Base-by-base conservation (phyloP, 192 early-diverging fungal species). In the Borealophlyctis nickersoniae region DNA sequence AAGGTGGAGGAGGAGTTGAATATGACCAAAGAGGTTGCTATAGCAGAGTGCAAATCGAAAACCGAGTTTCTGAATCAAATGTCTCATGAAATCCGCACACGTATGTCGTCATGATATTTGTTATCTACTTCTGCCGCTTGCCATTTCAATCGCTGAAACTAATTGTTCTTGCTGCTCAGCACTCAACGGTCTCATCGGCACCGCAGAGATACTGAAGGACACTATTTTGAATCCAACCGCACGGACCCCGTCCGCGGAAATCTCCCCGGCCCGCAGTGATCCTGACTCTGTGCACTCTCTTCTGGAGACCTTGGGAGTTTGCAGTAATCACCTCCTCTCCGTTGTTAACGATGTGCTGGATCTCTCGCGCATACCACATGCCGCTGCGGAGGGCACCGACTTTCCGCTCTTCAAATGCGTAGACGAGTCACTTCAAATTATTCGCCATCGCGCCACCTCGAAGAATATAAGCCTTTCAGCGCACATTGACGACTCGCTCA, bases 271-370 rank as follows among this genome's bases (percentile, higher is more conserved):
- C n/a, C n/a, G n/a, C n/a, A n/a, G n/a, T n/a, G 39, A 45, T 45
- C 39, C 39, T 7, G 39, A 45, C 39, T 55, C 53, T 14, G 29
- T 29, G 13, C 53, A 55, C 13, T n/a, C 53, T 0, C 29, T 55
- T 14, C 29, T 55, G 1, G 26, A 55, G 26, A 55, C 53, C 23
- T 16, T 55, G 53, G 53, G 26, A 27, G 26, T 55, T 16, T 55
- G 53, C 53, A 27, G 53, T 26, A 27, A 23, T 14, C 53, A 55
- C 53, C 53, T 55, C 0, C 53, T 55, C 13, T 27, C 24, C 1
- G 53, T 55, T 55, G 53, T 55, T 26, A 55, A 55, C 53, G 53
- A 55, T 29, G 53, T 55, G 14, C 53, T 55, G 24, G 53, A 55
- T 26, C 53, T 55, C 13, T 27, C 24, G 14, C 53, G 29, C 23